Evolutionary conservation across 768 basidiomycete genomes (phyloP).

Genomic region (Boletus speciosus): DNA sequence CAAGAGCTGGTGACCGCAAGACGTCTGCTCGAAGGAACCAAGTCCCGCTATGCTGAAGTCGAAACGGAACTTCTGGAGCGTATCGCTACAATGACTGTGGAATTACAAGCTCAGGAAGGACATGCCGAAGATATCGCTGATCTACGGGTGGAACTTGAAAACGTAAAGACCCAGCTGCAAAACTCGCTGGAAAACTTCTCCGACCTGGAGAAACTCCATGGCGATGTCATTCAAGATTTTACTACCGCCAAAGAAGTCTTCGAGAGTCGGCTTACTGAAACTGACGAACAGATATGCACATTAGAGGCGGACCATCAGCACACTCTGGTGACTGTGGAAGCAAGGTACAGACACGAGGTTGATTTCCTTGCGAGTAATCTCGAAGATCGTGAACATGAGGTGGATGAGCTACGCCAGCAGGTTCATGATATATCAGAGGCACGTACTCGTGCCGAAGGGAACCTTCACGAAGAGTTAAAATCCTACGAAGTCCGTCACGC

Average conservation of each 20-base stretch:
- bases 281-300: slow-evolving; percentile 18
- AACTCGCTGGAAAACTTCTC: slow-evolving; percentile 22
- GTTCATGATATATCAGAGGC: slow-evolving; percentile 39
- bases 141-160: slow-evolving; percentile 26
- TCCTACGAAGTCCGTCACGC: slow-evolving; percentile 25
- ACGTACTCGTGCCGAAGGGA: slow-evolving; percentile 32
- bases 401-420: slow-evolving; percentile 32
- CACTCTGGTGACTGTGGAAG: slow-evolving; percentile 28
- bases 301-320: slow-evolving; percentile 28
- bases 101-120: slow-evolving; percentile 7
- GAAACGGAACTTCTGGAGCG: slow-evolving; percentile 33
- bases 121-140: slow-evolving; percentile 16
- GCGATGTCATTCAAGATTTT: slow-evolving; percentile 24
- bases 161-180: slow-evolving; percentile 20
- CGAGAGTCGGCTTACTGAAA: slow-evolving; percentile 27
- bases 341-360: slow-evolving; percentile 31
- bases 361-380: slow-evolving; percentile 37
- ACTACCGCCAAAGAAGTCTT: slow-evolving; percentile 26
- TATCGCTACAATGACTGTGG: slow-evolving; percentile 19
- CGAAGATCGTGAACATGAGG: slow-evolving; percentile 36
- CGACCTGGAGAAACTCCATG: slow-evolving; percentile 27
- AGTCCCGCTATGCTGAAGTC: slow-evolving; percentile 32
- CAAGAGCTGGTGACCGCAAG: slow-evolving; percentile 36
- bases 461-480: slow-evolving; percentile 22
- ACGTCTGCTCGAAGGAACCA: slow-evolving; percentile 32